Evolutionary conservation across 2,329 filamentous ascomycete species (phyloP).

Genomic region (Penicillium freii): DNA sequence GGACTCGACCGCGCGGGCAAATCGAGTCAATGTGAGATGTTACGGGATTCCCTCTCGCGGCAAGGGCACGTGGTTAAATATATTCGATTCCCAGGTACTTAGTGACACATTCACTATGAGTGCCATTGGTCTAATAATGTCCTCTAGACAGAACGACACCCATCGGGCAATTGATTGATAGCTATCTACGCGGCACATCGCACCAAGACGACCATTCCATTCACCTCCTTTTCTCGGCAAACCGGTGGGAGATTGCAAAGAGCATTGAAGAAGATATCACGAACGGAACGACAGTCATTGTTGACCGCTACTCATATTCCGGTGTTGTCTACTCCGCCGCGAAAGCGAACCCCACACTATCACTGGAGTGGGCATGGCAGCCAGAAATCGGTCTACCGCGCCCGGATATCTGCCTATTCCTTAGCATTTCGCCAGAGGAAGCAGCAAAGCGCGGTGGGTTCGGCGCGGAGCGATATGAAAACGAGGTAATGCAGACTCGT

Average conservation of each 20-base stretch:
- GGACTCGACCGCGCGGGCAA: constrained; percentile 89
- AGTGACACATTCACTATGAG: neutral
- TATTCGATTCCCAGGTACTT: constrained; percentile 64
- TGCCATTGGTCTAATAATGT: constrained; percentile 13
- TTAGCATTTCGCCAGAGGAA: constrained; percentile 73
- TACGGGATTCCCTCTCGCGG: constrained; percentile 56
- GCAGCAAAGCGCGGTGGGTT: constrained; percentile 79
- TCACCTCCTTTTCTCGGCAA: constrained; percentile 85
- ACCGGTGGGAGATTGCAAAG: constrained; percentile 71
- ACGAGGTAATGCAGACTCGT: constrained; percentile 72
- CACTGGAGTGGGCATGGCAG: constrained; percentile 74
- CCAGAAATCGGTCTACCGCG: constrained; percentile 84
- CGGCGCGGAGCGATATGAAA: constrained; percentile 87
- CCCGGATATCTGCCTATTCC: constrained; percentile 83
- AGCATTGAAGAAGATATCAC: constrained; percentile 52
- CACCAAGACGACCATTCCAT: constrained; percentile 85
- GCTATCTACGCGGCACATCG: constrained; percentile 69
- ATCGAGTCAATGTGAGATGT: constrained; percentile 77
- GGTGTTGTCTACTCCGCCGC: constrained; percentile 91
- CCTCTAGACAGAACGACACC: constrained; percentile 71
- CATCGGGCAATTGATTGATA: constrained; percentile 83
- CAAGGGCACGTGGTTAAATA: constrained; percentile 55
- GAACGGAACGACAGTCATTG: constrained; percentile 71
- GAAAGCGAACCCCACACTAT: constrained; percentile 69
- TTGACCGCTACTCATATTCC: constrained; percentile 93